These are phyloP conservation scores for Skeletonema potamos DNA, from an alignment of 108 stramenopile species.

Conservation along the genomic window DNA sequence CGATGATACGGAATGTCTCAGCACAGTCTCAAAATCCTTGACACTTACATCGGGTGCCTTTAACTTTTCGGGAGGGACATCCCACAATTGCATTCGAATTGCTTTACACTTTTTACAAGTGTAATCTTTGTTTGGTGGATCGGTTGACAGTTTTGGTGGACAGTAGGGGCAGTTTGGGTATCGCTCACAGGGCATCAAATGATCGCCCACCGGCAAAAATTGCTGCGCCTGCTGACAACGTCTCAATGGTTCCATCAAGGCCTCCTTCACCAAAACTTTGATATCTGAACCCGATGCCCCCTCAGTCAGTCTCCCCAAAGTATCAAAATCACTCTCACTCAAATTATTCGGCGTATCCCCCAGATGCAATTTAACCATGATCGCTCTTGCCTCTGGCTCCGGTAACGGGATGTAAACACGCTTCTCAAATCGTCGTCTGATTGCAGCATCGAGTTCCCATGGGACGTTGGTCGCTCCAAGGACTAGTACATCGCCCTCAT, in stretches of 20 bases:
- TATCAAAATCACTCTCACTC: slow-evolving; percentile 81
- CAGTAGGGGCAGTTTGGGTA: slow-evolving; percentile 93
- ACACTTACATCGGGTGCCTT: slow-evolving; percentile 71
- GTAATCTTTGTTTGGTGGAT: slow-evolving; percentile 65
- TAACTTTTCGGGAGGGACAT: slow-evolving; percentile 85
- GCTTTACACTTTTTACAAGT: slow-evolving; percentile 90
- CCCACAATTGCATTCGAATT: slow-evolving; percentile 89
- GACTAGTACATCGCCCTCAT: slow-evolving; percentile 79
- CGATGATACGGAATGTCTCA: slow-evolving; percentile 75
- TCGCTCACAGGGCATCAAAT: slow-evolving; percentile 68
- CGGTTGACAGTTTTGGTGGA: slow-evolving; percentile 84
- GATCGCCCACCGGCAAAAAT: slow-evolving; percentile 59
- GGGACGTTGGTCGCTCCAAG: slow-evolving; percentile 98
- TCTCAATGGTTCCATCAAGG: slow-evolving; percentile 96
- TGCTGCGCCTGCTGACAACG: slow-evolving; percentile 95
- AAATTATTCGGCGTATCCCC: slow-evolving; percentile 90
- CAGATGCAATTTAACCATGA: slow-evolving; percentile 92
- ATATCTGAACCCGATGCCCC: slow-evolving; percentile 95
- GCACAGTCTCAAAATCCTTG: slow-evolving; percentile 77
- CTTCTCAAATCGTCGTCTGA: slow-evolving; percentile 98
- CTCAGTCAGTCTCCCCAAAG: slow-evolving; percentile 77
- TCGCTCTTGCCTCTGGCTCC: slow-evolving; percentile 80
- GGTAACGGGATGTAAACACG: slow-evolving; percentile 99
- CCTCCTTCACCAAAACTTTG: slow-evolving; percentile 94
- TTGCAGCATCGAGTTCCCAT: slow-evolving; percentile 99